A percentile compares a stretch with the other conserved stretches of the same genome.
Evolutionary conservation across 345 rosid species (phyloP).

Genomic region (Erodium maritimum): DNA sequence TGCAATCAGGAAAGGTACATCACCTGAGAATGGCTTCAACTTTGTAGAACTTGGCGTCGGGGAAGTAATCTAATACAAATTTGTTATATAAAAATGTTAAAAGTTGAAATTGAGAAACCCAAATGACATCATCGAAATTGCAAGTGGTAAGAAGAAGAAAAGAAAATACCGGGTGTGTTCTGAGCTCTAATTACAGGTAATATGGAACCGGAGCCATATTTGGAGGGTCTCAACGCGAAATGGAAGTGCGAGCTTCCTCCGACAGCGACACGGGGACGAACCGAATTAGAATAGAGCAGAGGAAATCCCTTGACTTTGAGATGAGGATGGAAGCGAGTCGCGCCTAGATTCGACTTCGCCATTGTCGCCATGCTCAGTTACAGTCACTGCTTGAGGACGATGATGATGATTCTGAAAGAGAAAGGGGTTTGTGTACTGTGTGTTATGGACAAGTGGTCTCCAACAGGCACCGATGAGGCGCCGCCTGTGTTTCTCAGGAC

Average conservation of each 20-base stretch:
- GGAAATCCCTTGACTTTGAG: background rate
- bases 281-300: background rate
- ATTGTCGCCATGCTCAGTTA: background rate
- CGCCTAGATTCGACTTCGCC: background rate
- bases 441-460: too few species aligned
- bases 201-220: conserved; percentile 13
- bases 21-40: conserved; percentile 85
- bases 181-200: conserved; percentile 41
- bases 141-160: background rate
- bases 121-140: background rate
- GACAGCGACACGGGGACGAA: background rate
- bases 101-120: background rate
- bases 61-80: conserved; percentile 31
- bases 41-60: conserved; percentile 71
- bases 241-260: conserved; percentile 6
- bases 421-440: background rate
- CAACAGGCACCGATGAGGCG: too few species aligned
- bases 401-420: background rate
- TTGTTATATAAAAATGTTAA: background rate
- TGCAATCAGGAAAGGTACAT: background rate
- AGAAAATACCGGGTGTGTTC: conserved; percentile 33
- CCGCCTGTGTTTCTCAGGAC: too few species aligned
- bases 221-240: conserved; percentile 15
- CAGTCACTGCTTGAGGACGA: too few species aligned
- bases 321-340: background rate